Evolutionary conservation across 2,329 filamentous ascomycete species (phyloP).

Genomic region (Ophiocordyceps camponoti-rufipedis): DNA sequence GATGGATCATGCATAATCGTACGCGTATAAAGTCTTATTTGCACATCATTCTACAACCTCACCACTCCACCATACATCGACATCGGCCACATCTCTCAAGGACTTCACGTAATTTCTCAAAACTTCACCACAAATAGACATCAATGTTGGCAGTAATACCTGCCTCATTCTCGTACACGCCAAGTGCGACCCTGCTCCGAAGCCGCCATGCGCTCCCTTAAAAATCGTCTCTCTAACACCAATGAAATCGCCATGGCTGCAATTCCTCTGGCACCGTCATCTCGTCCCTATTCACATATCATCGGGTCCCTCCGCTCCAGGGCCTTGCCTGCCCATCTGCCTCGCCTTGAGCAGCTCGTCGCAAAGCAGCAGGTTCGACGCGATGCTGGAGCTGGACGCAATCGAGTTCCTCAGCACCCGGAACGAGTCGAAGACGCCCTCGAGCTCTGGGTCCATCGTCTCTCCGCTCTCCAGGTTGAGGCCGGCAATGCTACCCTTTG

Average conservation of each 20-base stretch:
- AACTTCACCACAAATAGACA: neutral
- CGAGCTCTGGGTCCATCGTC: conserved; percentile 86
- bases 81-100: too few relatives aligned
- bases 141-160: neutral
- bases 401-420: conserved; percentile 85
- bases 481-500: conserved; percentile 71
- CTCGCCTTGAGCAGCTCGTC: conserved; percentile 95
- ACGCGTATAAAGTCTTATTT: neutral
- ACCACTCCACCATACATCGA: too few relatives aligned
- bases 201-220: neutral
- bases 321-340: conserved; percentile 64
- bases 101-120: too few relatives aligned
- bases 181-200: neutral
- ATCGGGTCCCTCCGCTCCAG: conserved; percentile 41
- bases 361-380: conserved; percentile 84
- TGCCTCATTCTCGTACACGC: neutral
- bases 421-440: conserved; percentile 92
- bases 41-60: neutral
- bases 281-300: conserved; percentile 23
- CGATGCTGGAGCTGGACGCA: conserved; percentile 85
- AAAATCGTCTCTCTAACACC: too few relatives aligned
- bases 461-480: conserved; percentile 74
- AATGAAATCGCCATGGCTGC: neutral
- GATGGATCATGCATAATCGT: neutral
- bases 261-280: neutral